phyloP scores from a whole-genome alignment of 805 yeast genomes.

The Zygoascus biomembranicola region DNA sequence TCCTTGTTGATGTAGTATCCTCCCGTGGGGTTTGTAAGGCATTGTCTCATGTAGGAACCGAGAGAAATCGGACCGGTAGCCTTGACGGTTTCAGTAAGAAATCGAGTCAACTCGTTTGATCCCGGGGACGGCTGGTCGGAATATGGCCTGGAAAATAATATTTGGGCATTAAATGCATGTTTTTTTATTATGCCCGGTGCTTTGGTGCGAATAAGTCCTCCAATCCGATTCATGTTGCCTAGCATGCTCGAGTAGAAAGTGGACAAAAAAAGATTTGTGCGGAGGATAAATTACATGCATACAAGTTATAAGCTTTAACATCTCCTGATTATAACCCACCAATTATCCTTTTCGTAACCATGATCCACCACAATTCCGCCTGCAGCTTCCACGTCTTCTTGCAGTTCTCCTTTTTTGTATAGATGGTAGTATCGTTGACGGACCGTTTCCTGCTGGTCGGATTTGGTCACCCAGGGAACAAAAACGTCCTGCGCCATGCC shows the following conservation, averaged over 20 bases:
- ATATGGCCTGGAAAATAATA: background rate
- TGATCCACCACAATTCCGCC: slow-evolving; percentile 58
- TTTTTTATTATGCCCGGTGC: background rate
- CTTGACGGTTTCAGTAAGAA: slow-evolving; percentile 30
- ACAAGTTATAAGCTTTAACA: background rate
- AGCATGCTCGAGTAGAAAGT: background rate
- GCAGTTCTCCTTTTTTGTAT: slow-evolving; percentile 77
- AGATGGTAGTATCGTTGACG: slow-evolving; percentile 84
- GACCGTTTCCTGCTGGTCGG: slow-evolving; percentile 31
- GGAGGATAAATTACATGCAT: background rate
- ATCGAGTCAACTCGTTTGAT: slow-evolving; percentile 22
- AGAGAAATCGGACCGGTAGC: slow-evolving; percentile 72
- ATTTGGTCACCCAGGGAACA: slow-evolving; percentile 82
- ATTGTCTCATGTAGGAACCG: slow-evolving; percentile 70
- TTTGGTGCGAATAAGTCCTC: background rate
- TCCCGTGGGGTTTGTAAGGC: slow-evolving; percentile 64
- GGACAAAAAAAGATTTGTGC: background rate
- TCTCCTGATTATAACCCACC: slow-evolving; percentile 60
- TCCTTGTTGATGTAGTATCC: slow-evolving; percentile 77
- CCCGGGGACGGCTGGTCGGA: background rate
- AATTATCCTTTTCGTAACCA: slow-evolving; percentile 91
- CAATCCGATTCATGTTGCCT: background rate
- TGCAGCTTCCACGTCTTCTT: slow-evolving; percentile 57
- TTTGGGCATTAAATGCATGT: background rate
- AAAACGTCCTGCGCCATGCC: slow-evolving; percentile 90